phyloP scores from a whole-genome alignment of 768 basidiomycete species.

The Asterophora parasitica region DNA sequence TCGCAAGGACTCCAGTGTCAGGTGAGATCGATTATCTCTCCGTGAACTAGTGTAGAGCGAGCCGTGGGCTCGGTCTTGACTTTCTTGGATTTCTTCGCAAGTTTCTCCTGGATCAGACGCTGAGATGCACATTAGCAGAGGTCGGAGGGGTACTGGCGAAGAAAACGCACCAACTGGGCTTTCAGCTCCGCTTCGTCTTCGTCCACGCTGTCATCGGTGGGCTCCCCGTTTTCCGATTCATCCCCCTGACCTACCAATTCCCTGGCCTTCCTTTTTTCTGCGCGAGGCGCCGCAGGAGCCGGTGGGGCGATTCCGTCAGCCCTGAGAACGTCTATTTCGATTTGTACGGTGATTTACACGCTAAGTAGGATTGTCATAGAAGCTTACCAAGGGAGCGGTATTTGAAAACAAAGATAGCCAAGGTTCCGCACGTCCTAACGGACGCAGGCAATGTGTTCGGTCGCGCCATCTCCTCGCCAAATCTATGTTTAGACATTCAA shows the following conservation, averaged over 20 bases:
- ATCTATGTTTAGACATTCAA: not conserved
- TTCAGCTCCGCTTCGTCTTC: not conserved
- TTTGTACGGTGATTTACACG: too few species aligned
- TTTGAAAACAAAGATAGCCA: conserved; percentile 11
- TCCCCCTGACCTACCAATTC: not conserved
- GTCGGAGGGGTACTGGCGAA: not conserved
- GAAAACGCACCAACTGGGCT: not conserved
- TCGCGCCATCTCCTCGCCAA: not conserved
- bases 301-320: conserved; percentile 8
- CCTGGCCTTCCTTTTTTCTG: conserved; percentile 1
- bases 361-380: not conserved
- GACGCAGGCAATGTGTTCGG: too few species aligned
- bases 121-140: not conserved
- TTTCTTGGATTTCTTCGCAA: conserved; percentile 12
- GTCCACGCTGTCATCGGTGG: not conserved
- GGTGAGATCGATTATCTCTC: conserved; percentile 21
- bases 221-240: not conserved
- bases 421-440: not conserved
- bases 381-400: conserved; percentile 18
- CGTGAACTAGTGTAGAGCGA: not conserved
- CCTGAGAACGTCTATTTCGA: conserved; percentile 8
- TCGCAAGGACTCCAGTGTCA: not conserved
- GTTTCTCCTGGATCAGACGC: conserved; percentile 4
- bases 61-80: conserved; percentile 16
- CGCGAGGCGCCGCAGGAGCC: not conserved